Base-by-base conservation (phyloP, 2,329 filamentous ascomycete species). In the Knufia fluminis region DNA sequence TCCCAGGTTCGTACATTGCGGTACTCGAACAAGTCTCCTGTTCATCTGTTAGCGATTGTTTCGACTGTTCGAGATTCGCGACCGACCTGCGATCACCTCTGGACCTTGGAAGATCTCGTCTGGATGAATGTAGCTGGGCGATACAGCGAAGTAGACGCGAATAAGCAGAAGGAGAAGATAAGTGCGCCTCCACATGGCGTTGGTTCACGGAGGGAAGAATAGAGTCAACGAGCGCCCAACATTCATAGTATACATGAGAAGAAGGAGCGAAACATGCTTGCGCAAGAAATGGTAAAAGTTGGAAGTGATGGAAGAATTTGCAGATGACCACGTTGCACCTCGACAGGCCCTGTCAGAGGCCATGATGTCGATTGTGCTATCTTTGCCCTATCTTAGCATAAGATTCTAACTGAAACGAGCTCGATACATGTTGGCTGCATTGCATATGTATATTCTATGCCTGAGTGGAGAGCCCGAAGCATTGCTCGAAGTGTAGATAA, bases 81-180 rank as follows among this genome's bases (percentile, higher is more conserved):
- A 71, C 82, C 59, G 79, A 96, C 91, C 91, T 62, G 91, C 90
- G 63, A 97, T 92, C 57, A 97, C 84, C 73, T 98, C 92, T 14
- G 92, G 92, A 31, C 92, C 92, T 71, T 98, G 92, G 63, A 98
- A 98, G 73, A 97, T 92, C 76, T 98, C 92, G 71, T 98, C 92
- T 3, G 92, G 92, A 67, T 98, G 92, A 41, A 98, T 79, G 68
- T 98, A 98, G 74, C 91, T 97, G 52, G 92, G 86, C 55, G 85
- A 90, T 57, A 97, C 72, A 53, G 92, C 91, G 66, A 97, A 91
- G 78, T 91, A 97, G 63, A 97, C 77, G 68, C 92, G 85, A 62
- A 95, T 80, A 59, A 92, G 73, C 62, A 94, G 76, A 60, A 98
- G 76, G 50, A 94, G 71, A 55, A 97, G 75, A 70, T 95, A 95